Conservation (phyloP, 345 rosid genomes). For the Iberis pinnata region DNA sequence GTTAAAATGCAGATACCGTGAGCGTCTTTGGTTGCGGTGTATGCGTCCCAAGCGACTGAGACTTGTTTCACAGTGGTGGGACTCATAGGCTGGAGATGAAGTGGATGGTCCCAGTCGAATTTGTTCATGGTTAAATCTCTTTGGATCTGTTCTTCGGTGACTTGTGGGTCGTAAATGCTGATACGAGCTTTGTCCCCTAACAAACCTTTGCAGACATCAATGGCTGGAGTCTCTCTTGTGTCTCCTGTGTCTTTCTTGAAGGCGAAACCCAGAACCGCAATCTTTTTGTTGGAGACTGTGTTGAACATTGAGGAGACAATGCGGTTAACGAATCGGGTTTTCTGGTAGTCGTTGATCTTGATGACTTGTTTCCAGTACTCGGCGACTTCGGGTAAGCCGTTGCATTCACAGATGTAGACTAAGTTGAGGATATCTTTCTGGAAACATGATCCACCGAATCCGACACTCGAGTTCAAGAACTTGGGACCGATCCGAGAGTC, state of each 20-base stretch:
- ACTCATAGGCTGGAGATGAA: constrained; percentile 90
- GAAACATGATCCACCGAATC: constrained; percentile 53
- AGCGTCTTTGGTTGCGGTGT: constrained; percentile 71
- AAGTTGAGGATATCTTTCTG: constrained; percentile 73
- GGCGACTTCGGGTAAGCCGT: constrained; percentile 86
- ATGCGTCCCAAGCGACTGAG: constrained; percentile 63
- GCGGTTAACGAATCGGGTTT: constrained; percentile 79
- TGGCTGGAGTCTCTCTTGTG: constrained; percentile 87
- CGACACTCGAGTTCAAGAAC: constrained; percentile 83
- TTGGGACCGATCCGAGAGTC: constrained; percentile 79
- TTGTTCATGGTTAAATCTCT: constrained; percentile 87
- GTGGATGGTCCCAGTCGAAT: constrained; percentile 92
- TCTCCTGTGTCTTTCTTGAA: constrained; percentile 14
- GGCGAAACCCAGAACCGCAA: background rate
- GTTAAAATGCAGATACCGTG: constrained; percentile 84
- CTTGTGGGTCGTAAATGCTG: constrained; percentile 91
- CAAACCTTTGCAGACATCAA: constrained; percentile 87
- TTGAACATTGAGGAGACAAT: constrained; percentile 63
- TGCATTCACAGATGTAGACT: constrained; percentile 90
- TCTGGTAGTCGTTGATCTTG: constrained; percentile 49
- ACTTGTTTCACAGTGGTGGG: constrained; percentile 81
- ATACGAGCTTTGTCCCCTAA: constrained; percentile 78
- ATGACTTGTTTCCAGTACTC: constrained; percentile 96
- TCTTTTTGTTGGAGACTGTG: background rate
- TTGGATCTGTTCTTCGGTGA: constrained; percentile 77